These are phyloP conservation scores for Solanum gandarillasii DNA, from an alignment of 257 asterid species.

Conservation along the genomic window DNA sequence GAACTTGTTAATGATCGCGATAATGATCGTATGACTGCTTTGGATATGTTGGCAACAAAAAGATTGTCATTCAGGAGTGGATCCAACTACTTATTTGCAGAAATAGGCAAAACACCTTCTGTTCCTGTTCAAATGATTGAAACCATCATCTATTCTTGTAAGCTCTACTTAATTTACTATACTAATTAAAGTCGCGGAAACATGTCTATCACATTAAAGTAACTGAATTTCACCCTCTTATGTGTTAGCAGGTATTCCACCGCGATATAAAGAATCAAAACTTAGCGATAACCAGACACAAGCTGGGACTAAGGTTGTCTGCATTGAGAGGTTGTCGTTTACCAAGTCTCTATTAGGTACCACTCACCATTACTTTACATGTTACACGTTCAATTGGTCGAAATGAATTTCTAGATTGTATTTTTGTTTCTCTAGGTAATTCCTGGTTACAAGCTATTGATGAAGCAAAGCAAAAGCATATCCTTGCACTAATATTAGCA, in stretches of 20 bases:
- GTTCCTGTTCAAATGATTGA: background rate
- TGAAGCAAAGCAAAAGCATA: constrained; percentile 7
- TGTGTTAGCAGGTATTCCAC: background rate
- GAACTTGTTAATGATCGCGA: background rate
- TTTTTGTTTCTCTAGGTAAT: background rate
- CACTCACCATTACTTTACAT: background rate
- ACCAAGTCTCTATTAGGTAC: background rate
- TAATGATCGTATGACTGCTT: background rate
- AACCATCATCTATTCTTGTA: background rate
- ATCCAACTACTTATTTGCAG: background rate
- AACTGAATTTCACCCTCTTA: background rate
- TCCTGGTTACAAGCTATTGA: background rate
- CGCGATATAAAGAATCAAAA: background rate
- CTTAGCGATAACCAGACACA: background rate
- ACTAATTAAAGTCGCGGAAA: background rate
- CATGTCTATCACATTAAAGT: background rate
- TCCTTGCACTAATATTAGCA: background rate
- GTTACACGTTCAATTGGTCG: background rate
- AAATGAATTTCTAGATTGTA: background rate
- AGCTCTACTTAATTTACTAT: background rate
- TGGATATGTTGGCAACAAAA: constrained; percentile 4
- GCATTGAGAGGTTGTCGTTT: background rate
- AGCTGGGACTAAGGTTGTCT: background rate
- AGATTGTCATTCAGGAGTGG: constrained; percentile 2
- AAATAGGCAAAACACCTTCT: background rate